Percentiles rank a stretch among this genome's conserved stretches.
Evolutionary conservation across 352 stramenopile species (phyloP).

Genomic region (Bremia lactucae): DNA sequence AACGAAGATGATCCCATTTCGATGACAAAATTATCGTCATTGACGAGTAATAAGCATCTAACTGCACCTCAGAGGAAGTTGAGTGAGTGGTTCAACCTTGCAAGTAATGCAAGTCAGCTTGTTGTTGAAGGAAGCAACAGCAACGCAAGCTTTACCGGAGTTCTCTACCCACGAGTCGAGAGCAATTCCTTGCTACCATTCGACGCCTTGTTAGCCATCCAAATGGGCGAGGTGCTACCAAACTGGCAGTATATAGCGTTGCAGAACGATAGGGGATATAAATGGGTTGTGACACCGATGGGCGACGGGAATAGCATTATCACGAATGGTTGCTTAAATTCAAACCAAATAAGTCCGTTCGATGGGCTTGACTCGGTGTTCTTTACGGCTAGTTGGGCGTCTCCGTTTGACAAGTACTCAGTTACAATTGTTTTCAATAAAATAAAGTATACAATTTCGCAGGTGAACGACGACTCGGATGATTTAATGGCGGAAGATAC

Average conservation of each 20-base stretch:
- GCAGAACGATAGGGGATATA: constrained; percentile 14
- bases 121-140: constrained; percentile 10
- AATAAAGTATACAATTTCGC: constrained; percentile 10
- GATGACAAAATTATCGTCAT: background rate
- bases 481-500: background rate
- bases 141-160: constrained; percentile 10
- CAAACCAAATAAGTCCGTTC: constrained; percentile 1
- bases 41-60: constrained; percentile 5
- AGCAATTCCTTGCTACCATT: constrained; percentile 7
- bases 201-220: constrained; percentile 8
- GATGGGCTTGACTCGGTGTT: constrained; percentile 9
- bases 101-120: constrained; percentile 12
- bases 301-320: constrained; percentile 9
- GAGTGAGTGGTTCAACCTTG: constrained; percentile 11
- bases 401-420: constrained; percentile 1
- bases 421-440: constrained; percentile 10
- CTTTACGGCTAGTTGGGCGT: constrained; percentile 11
- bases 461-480: constrained; percentile 2
- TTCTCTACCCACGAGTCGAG: constrained; percentile 12
- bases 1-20: constrained; percentile 1
- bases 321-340: constrained; percentile 11
- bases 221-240: constrained; percentile 3
- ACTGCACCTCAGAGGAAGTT: constrained; percentile 11
- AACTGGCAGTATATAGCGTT: constrained; percentile 12
- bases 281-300: constrained; percentile 14